Evolutionary conservation across 1,139 yeast genomes (phyloP).

Genomic region (Saccharomycopsis crataegensis): DNA sequence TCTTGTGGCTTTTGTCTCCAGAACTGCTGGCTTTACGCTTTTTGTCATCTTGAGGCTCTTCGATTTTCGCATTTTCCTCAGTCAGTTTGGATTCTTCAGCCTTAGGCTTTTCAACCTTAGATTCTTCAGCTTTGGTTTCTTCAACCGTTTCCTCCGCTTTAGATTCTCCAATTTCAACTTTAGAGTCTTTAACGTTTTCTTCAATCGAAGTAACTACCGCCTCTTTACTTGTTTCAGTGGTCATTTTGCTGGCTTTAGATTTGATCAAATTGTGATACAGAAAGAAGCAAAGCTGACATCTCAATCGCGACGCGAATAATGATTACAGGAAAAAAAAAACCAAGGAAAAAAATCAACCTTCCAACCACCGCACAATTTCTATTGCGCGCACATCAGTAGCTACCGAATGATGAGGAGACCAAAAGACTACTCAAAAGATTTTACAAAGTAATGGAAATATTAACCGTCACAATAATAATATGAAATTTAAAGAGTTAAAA

Average conservation of each 20-base stretch:
- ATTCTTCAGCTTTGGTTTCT: background rate
- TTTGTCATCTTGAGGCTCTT: background rate
- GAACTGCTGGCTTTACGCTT: conserved; percentile 1
- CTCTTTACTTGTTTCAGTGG: background rate
- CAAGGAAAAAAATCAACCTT: no score
- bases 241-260: background rate
- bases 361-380: no score
- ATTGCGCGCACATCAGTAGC: no score
- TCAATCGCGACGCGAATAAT: background rate
- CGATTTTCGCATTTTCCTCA: background rate
- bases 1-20: conserved; percentile 27
- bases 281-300: background rate
- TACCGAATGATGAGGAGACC: no score
- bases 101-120: background rate
- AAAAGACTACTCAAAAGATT: no score
- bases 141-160: background rate
- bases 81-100: background rate
- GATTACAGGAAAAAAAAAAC: background rate
- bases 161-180: background rate
- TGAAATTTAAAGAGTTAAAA: no score
- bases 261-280: no score
- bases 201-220: background rate
- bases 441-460: no score
- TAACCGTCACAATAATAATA: no score
- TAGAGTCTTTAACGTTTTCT: background rate